Base-by-base conservation (phyloP, 306 rosid species). In the Arachis hypogaea region DNA sequence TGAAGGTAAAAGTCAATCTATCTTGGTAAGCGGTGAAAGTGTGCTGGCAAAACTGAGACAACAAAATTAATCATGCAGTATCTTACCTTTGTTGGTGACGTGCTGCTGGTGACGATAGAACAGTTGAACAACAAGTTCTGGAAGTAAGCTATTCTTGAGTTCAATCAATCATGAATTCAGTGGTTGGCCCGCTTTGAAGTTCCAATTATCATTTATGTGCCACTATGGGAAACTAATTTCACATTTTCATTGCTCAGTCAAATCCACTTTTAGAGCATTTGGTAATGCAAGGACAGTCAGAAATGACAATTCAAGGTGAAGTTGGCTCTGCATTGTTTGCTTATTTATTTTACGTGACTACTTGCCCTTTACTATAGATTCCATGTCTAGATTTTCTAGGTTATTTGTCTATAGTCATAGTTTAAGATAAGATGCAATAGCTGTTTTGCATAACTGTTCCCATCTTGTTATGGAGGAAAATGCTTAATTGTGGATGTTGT, bases 11-110 rank as follows among this genome's bases (percentile, higher is more conserved):
- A 94, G 96, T 72, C 99, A 94, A 73, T 94, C 97, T 73, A 94
- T 94, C 81, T 80, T 94, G 67, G 99, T 94, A 72, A 94, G 99
- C 61, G 99, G 99, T 71, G 99, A 94, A 86, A 94, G 99, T 84
- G 99, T 3, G 97, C 99, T 29, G 97, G 99, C 71, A 94, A 94
- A 87, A 94, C 99, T 9, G 99, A 94, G 93, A 92, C 97, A 22
- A 94, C 99, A 50, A 94, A 94, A 83, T 79, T 94, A 82, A 94
- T 94, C 54, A 92, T 94, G 97, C 99, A 94, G 83, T 94, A 94
- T 79, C 96, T 94, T 79, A 94, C 97, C 62, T 92, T 80, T 86
- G 97, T 94, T 22, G 99, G 99, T 74, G 99, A 30, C 96, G 96
- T 45, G 90, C 97, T 51, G 82, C 87, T 38, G 90, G 90, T 59